Base-by-base conservation (phyloP, 345 rosid species). In the Hibiscus tridactylites region DNA sequence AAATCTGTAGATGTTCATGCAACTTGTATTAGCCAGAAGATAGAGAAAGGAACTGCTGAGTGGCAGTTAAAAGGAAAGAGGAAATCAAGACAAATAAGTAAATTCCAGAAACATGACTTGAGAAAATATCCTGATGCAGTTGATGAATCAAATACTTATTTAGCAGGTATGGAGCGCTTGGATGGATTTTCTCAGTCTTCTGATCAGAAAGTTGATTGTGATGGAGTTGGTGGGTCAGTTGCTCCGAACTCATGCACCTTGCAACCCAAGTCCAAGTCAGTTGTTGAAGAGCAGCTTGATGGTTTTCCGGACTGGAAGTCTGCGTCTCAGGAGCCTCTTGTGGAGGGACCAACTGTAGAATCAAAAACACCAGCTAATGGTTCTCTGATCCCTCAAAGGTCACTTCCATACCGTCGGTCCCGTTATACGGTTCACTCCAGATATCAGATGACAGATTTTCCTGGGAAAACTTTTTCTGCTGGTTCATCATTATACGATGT, bases 21-120 rank as follows among this genome's bases (percentile, higher is more conserved):
- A 52, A 78, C 70, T 76, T 79, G 57, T 75, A 77, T 81, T 70
- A 79, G 83, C 81, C 83, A 80, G 68, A 84, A 81, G 76, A 84
- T 81, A 67, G 93, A 85, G 84, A 85, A 82, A 76, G 89, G 70
- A 66, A 76, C 91, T 53, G 88, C 97, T 19, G 85, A 90, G 79
- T 95, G 99, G 99, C 96, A 87, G 82, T 83, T 75, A 37, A 95
- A 95, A 85, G 88, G 97, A 78, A 95, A 95, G 89, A 87, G 99
- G 81, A 95, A 92, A 72, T 88, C 85, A 1, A 90, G 99, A 79
- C 88, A 86, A 63, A 84, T 58, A 76, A 83, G 85, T 76, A 87
- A 88, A 80, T 86, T 49, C 79, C 87, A 87, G 75, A 86, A 85
- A 77, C 91, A 77, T 31, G 81, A 81, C 74, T 75, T 73, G 7